phyloP scores from a whole-genome alignment of 2,329 filamentous ascomycete species.

The Penicillium olsonii region DNA sequence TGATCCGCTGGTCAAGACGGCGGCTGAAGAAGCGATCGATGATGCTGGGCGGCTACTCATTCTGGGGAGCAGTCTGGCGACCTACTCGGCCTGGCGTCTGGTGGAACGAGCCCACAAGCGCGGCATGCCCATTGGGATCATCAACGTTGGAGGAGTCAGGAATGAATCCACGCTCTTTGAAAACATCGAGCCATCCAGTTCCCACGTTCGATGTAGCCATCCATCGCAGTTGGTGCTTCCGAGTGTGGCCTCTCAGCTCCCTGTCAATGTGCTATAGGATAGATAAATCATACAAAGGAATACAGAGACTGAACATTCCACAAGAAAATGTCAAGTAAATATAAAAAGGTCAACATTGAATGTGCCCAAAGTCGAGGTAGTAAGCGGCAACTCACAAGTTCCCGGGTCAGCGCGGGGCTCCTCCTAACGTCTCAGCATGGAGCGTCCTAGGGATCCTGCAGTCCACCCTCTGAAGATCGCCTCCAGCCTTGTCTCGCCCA shows the following conservation, averaged over 20 bases:
- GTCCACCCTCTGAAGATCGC: slow-evolving; percentile 32
- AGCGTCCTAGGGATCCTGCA: slow-evolving; percentile 27
- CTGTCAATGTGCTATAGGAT: slow-evolving; percentile 10
- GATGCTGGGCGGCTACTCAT: slow-evolving; percentile 73
- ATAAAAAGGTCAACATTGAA: neutral
- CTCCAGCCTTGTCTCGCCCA: slow-evolving; percentile 38
- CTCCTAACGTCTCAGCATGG: slow-evolving; percentile 26
- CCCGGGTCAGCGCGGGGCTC: slow-evolving; percentile 28
- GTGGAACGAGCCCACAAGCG: slow-evolving; percentile 79
- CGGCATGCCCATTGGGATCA: slow-evolving; percentile 80
- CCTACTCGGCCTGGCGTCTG: slow-evolving; percentile 91
- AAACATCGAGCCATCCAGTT: slow-evolving; percentile 21
- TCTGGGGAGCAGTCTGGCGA: slow-evolving; percentile 86
- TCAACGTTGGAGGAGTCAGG: slow-evolving; percentile 67
- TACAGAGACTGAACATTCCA: no score
- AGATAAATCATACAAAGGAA: neutral
- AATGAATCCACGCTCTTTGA: slow-evolving; percentile 48
- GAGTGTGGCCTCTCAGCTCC: slow-evolving; percentile 36
- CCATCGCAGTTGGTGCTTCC: slow-evolving; percentile 46
- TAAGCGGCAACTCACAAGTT: slow-evolving; percentile 14
- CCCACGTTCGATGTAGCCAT: slow-evolving; percentile 46
- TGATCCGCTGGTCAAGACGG: slow-evolving; percentile 64
- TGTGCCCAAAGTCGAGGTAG: neutral
- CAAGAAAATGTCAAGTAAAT: no score
- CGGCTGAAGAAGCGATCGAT: slow-evolving; percentile 79